phyloP scores from a whole-genome alignment of 495 filamentous ascomycete species.

The Mytilinidion resinicola region DNA sequence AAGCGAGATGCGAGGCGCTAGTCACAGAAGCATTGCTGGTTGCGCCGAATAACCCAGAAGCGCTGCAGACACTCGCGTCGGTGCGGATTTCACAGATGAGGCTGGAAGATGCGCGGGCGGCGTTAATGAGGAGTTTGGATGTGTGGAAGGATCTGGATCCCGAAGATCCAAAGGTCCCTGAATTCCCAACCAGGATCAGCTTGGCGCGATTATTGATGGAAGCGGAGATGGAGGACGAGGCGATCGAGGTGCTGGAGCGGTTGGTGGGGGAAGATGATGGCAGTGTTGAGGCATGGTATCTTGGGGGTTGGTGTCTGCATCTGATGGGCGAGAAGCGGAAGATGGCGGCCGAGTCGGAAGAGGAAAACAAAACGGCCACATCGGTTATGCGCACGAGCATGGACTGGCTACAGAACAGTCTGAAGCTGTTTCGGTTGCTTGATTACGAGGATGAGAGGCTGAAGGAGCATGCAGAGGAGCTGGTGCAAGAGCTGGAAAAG shows the following conservation, averaged over 20 bases:
- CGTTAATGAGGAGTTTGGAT: conserved; percentile 66
- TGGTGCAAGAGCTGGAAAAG: conserved; percentile 49
- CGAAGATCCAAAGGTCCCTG: conserved; percentile 58
- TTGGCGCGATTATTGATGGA: conserved; percentile 84
- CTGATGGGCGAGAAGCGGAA: conserved; percentile 65
- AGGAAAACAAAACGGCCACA: conserved; percentile 35
- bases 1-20: conserved; percentile 72
- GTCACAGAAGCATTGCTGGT: conserved; percentile 80
- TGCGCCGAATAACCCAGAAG: conserved; percentile 67
- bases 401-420: conserved; percentile 55
- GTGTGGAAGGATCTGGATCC: conserved; percentile 72
- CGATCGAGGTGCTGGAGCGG: conserved; percentile 76
- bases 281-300: conserved; percentile 93
- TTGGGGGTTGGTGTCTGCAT: conserved; percentile 87
- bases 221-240: conserved; percentile 74
- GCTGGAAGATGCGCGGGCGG: conserved; percentile 68
- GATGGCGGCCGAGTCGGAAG: conserved; percentile 35
- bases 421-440: conserved; percentile 53
- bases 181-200: conserved; percentile 76
- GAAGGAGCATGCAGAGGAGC: conserved; percentile 57
- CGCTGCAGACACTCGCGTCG: conserved; percentile 87
- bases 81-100: conserved; percentile 83
- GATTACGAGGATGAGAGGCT: conserved; percentile 69
- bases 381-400: conserved; percentile 50
- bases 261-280: conserved; percentile 82